A percentile compares a stretch with the other conserved stretches of the same genome.
phyloP scores from a whole-genome alignment of 306 rosid species.

The Canavalia ensiformis region DNA sequence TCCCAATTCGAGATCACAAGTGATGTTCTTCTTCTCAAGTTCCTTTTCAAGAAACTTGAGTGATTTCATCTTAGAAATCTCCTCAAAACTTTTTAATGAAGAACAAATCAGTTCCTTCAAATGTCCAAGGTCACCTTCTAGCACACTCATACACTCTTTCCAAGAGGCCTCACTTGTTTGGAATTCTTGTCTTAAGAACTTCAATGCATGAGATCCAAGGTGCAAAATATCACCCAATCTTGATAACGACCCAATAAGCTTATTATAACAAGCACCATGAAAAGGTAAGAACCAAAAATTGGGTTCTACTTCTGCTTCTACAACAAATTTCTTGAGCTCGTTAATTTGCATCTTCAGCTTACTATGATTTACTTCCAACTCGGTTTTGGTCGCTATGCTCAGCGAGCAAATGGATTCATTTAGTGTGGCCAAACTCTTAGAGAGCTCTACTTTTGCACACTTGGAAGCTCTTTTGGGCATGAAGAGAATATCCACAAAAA shows the following conservation, averaged over 20 bases:
- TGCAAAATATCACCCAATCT: conserved; percentile 55
- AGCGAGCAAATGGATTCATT: conserved; percentile 53
- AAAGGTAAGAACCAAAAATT: conserved; percentile 73
- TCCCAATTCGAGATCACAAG: conserved; percentile 62
- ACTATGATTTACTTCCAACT: conserved; percentile 44
- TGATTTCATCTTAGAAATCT: conserved; percentile 52
- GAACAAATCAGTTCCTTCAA: conserved; percentile 56
- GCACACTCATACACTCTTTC: conserved; percentile 30
- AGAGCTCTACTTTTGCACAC: conserved; percentile 57
- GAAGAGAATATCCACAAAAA: conserved; percentile 57
- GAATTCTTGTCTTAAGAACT: conserved; percentile 45
- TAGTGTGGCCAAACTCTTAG: conserved; percentile 52
- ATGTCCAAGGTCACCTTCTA: conserved; percentile 57
- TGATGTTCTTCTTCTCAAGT: conserved; percentile 43
- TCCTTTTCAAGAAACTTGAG: conserved; percentile 51
- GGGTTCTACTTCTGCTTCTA: conserved; percentile 69
- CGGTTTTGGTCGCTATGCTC: conserved; percentile 19
- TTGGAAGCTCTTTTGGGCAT: conserved; percentile 68
- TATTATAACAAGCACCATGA: conserved; percentile 49
- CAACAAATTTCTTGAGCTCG: conserved; percentile 56
- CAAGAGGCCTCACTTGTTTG: conserved; percentile 36
- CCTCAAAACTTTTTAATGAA: conserved; percentile 42
- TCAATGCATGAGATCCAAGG: conserved; percentile 53
- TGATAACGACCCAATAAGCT: conserved; percentile 57
- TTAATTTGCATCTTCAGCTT: conserved; percentile 41